A percentile compares a stretch with the other conserved stretches of the same genome.
phyloP scores from a whole-genome alignment of 257 asterid genomes.

The Primulina huaijiensis region DNA sequence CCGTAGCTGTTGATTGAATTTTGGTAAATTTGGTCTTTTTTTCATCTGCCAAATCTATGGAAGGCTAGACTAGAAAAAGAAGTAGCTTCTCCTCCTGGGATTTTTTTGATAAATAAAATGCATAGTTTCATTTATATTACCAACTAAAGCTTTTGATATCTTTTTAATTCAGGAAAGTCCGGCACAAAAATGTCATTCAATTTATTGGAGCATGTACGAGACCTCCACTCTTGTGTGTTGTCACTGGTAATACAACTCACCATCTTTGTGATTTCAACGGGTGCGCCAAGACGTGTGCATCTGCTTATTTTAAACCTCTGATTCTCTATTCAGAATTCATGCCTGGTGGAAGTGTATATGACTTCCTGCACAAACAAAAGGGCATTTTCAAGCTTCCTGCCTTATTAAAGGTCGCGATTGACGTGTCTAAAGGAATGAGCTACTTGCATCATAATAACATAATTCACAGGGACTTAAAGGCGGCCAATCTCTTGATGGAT shows the following conservation, averaged over 20 bases:
- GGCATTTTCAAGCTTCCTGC: slow-evolving; percentile 63
- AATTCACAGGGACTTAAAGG: slow-evolving; percentile 83
- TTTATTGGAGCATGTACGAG: slow-evolving; percentile 85
- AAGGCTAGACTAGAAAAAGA: neutral
- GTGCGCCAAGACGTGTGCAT: neutral
- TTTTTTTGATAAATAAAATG: neutral
- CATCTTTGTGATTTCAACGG: slow-evolving; percentile 4
- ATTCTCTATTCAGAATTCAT: slow-evolving; percentile 52
- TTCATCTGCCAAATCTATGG: neutral
- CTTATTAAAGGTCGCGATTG: slow-evolving; percentile 60
- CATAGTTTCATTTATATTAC: neutral
- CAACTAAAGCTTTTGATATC: slow-evolving; percentile 11
- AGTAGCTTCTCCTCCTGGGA: neutral
- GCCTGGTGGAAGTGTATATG: slow-evolving; percentile 88
- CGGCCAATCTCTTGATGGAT: slow-evolving; percentile 82
- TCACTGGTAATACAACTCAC: slow-evolving; percentile 55
- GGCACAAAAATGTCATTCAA: slow-evolving; percentile 84
- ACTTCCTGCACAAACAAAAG: slow-evolving; percentile 67
- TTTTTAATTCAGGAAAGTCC: slow-evolving; percentile 62
- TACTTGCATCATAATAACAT: slow-evolving; percentile 80
- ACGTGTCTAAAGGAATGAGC: slow-evolving; percentile 90
- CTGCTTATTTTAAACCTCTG: neutral
- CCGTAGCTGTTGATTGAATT: neutral
- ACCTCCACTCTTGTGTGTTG: slow-evolving; percentile 80
- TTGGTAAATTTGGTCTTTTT: neutral